These are phyloP conservation scores for Spathaspora hagerdaliae DNA, from an alignment of 805 yeast genomes.

Conservation along the genomic window DNA sequence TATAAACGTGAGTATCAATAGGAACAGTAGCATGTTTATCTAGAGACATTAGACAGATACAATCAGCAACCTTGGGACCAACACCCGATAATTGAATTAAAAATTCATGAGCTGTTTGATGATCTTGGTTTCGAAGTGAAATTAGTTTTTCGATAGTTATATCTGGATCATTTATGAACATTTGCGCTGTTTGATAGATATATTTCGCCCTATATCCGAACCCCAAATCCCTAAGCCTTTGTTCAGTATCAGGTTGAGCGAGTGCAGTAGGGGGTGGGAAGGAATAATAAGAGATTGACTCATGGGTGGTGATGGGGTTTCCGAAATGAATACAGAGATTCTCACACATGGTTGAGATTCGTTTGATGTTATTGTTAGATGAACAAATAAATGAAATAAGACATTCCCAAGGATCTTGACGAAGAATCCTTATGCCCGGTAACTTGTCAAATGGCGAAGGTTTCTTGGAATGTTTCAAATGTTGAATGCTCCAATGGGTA, in stretches of 20 bases:
- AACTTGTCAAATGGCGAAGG: conserved; percentile 34
- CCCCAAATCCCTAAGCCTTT: conserved; percentile 44
- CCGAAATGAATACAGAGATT: conserved; percentile 72
- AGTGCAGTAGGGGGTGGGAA: conserved; percentile 70
- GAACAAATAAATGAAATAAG: conserved; percentile 88
- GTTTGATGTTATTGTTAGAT: conserved; percentile 90
- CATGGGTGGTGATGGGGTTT: conserved; percentile 33
- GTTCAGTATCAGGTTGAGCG: conserved; percentile 30
- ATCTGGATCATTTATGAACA: conserved; percentile 41
- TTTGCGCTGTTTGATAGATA: conserved; percentile 70
- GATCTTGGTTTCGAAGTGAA: conserved; percentile 41
- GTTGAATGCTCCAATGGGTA: conserved; percentile 56
- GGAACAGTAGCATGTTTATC: conserved; percentile 88
- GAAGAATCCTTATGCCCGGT: conserved; percentile 75
- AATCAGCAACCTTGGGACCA: conserved; percentile 97
- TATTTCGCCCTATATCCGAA: conserved; percentile 94
- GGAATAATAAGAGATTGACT: conserved; percentile 56
- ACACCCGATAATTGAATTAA: conserved; percentile 76
- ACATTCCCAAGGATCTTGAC: conserved; percentile 98
- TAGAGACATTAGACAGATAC: conserved; percentile 88
- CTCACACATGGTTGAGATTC: conserved; percentile 92
- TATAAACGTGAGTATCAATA: conserved; percentile 91
- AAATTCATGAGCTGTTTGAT: conserved; percentile 52
- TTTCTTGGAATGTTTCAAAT: conserved; percentile 41
- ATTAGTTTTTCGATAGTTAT: conserved; percentile 34